Evolutionary conservation across 106 monocot genomes (phyloP), one percentile per base, ranked within the genome.

Genomic region (Apostasia ramifera): DNA sequence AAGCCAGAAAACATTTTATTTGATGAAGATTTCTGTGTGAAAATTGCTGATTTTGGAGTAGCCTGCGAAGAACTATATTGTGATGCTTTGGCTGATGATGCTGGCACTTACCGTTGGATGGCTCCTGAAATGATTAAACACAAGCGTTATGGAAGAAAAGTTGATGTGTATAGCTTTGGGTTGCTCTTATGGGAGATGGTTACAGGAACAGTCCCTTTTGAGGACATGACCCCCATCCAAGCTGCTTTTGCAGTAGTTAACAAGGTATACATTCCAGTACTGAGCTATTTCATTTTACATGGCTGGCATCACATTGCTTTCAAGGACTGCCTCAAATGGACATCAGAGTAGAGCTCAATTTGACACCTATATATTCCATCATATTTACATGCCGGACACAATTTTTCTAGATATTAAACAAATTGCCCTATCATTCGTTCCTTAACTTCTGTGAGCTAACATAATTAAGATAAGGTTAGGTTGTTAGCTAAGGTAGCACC

Each of bases 41-140:
- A 84, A 63, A 85, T 94, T 62, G 89, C 87, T 57, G 89, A 90
- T 74, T 94, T 90, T 71, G 93, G 93, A 72, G 90, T 90, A 37
- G 81, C 89, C 7, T 86, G 87, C 55, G 82, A 93, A 62, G 90
- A 90, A 74, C 75, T 78, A 56, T 63, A 80, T 49, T 90, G 87
- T 65, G 82, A 84, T 63, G 68, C 39, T 6, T 14, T 87, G 10
- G 74, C 72, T 11, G 80, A 89, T 52, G 93, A 88, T 59, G 76
- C 80, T 5, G 92, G 92, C 14, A 93, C 92, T 8, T 93, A 83
- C 54, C 78, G 92, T 1, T 93, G 89, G 83, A 93, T 89, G 89
- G 93, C 89, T 1, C 93, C 93, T 53, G 93, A 93, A 74, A 89
- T 93, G 89, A 86, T 93, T 14, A 86, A 86, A 56, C 89, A 80